These are phyloP conservation scores for Cryptococcus neoformans DNA, from an alignment of 1,284 basidiomycete genomes.

Conservation along the genomic window DNA sequence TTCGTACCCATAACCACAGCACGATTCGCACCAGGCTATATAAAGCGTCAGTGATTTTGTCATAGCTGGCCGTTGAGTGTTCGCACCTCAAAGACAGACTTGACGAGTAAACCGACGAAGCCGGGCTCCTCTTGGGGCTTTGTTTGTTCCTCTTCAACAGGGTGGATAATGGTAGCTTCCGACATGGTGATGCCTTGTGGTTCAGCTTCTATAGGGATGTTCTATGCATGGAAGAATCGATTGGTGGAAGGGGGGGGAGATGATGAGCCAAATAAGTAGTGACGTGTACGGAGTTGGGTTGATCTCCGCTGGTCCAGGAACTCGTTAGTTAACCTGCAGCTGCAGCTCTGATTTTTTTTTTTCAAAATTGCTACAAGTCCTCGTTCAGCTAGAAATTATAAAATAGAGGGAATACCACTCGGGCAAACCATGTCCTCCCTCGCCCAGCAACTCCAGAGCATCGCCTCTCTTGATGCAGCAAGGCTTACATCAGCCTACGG, in stretches of 20 bases:
- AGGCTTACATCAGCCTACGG: slow-evolving; percentile 61
- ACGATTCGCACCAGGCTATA: slow-evolving; percentile 43
- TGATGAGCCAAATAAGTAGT: background rate
- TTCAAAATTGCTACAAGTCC: background rate
- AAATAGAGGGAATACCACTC: background rate
- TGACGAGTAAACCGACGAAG: slow-evolving; percentile 36
- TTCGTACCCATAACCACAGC: slow-evolving; percentile 39
- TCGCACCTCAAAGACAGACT: slow-evolving; percentile 46
- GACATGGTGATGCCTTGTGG: background rate
- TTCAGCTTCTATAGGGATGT: background rate
- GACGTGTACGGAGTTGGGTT: background rate
- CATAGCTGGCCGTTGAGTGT: background rate
- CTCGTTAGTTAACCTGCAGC: background rate
- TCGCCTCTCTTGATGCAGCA: slow-evolving; percentile 73
- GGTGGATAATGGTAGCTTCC: background rate
- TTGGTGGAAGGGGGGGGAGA: background rate
- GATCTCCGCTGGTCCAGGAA: background rate
- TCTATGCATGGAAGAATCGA: background rate
- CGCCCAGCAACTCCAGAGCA: slow-evolving; percentile 75
- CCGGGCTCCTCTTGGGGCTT: slow-evolving; percentile 15
- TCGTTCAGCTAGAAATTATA: background rate
- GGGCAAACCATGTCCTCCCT: slow-evolving; percentile 65
- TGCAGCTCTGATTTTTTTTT: background rate
- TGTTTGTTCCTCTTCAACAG: background rate
- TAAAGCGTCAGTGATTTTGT: background rate